Evolutionary conservation across 257 asterid genomes (phyloP).

Genomic region (Catharanthus roseus): DNA sequence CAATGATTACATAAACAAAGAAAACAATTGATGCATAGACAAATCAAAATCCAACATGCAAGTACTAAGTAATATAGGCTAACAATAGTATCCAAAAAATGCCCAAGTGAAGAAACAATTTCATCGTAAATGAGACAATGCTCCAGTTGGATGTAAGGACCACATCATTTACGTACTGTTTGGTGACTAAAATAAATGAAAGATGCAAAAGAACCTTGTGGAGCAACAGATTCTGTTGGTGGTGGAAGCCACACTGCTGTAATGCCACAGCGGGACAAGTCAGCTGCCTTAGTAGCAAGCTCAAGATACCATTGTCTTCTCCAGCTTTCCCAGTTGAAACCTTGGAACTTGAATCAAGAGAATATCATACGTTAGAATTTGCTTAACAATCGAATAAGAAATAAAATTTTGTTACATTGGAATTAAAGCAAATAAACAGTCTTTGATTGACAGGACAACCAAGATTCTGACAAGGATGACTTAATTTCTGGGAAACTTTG

Average conservation of each 20-base stretch:
- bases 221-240: conserved; percentile 46
- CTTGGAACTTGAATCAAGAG: conserved; percentile 36
- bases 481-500: neutral
- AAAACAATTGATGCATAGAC: neutral
- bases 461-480: neutral
- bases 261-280: conserved; percentile 38
- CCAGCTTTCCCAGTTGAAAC: conserved; percentile 49
- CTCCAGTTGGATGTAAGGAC: neutral
- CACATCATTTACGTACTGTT: neutral
- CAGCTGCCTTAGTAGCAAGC: conserved; percentile 37
- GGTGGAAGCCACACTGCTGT: conserved; percentile 46
- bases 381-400: neutral
- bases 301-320: conserved; percentile 39
- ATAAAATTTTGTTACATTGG: neutral
- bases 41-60: neutral
- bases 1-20: neutral
- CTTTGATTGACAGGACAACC: neutral
- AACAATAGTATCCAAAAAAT: neutral
- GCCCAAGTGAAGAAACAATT: neutral
- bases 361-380: neutral
- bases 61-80: neutral
- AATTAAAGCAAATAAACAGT: conserved; percentile 1
- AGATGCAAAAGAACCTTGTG: conserved; percentile 28
- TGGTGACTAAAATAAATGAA: neutral
- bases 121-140: neutral